Evolutionary conservation across 2,329 filamentous ascomycete genomes (phyloP).

Genomic region (Grosmannia huntii): DNA sequence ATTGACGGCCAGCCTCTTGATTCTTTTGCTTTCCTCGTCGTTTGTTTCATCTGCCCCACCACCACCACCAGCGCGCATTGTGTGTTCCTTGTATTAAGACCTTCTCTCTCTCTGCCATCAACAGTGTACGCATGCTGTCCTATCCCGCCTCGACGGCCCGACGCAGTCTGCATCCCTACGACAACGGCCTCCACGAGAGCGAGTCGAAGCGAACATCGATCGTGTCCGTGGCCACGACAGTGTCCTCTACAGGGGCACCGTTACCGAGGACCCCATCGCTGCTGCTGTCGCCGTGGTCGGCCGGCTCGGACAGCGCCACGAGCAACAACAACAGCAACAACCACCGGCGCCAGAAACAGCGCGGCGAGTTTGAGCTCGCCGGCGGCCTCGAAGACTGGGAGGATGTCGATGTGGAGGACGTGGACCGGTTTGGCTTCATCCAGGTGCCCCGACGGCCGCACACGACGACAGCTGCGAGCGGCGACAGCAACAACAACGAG

Average conservation of each 20-base stretch:
- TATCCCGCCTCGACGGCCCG: not conserved
- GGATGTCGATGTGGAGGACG: constrained; percentile 45
- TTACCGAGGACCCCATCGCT: not conserved
- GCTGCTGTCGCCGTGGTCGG: not conserved
- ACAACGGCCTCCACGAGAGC: not conserved
- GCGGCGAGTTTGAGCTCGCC: constrained; percentile 34
- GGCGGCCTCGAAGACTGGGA: constrained; percentile 56
- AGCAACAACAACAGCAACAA: not conserved
- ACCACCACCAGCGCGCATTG: not conserved
- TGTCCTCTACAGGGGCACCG: not conserved
- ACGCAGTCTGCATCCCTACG: not conserved
- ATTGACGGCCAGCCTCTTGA: constrained; percentile 2
- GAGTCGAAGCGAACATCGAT: not conserved
- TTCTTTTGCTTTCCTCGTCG: not conserved
- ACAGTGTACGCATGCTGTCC: not conserved
- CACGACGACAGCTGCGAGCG: constrained; percentile 13
- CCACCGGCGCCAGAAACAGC: not conserved
- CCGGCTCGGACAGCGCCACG: not conserved
- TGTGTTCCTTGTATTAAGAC: not conserved
- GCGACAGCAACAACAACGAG: not conserved
- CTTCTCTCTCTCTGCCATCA: not conserved
- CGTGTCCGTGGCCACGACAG: not conserved
- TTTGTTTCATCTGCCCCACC: not conserved
- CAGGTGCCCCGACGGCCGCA: constrained; percentile 22
- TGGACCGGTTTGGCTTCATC: constrained; percentile 60